phyloP scores from a whole-genome alignment of 495 filamentous ascomycete genomes.

The Recurvomyces mirabilis region DNA sequence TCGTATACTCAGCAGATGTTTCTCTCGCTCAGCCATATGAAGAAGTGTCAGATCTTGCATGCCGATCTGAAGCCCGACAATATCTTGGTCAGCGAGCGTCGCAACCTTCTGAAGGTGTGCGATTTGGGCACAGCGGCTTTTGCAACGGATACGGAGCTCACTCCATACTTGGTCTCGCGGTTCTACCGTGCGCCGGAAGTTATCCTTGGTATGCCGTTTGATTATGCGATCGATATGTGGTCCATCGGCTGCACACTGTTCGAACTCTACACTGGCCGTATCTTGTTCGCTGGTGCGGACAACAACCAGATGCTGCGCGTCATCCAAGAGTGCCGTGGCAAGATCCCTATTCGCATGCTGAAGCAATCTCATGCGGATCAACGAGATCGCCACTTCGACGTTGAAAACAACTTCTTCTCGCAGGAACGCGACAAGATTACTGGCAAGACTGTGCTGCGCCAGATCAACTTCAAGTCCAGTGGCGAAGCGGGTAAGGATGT shows the following conservation, averaged over 20 bases:
- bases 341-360: constrained; percentile 76
- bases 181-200: constrained; percentile 97
- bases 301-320: constrained; percentile 97
- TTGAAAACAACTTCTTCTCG: constrained; percentile 69
- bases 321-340: constrained; percentile 93
- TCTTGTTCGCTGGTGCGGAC: constrained; percentile 84
- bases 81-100: constrained; percentile 68
- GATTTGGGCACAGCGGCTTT: constrained; percentile 91
- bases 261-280: constrained; percentile 94
- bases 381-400: constrained; percentile 63
- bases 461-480: constrained; percentile 55
- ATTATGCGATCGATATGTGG: constrained; percentile 94
- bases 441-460: constrained; percentile 44
- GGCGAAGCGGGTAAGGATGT: constrained; percentile 47
- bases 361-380: constrained; percentile 60
- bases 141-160: constrained; percentile 78
- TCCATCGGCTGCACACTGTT: constrained; percentile 94
- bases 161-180: constrained; percentile 85
- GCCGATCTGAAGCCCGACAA: constrained; percentile 97
- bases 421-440: constrained; percentile 75
- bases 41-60: constrained; percentile 85
- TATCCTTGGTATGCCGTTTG: constrained; percentile 88
- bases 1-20: constrained; percentile 93
- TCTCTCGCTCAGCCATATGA: constrained; percentile 68
- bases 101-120: constrained; percentile 83